Base-by-base conservation (phyloP, 2,329 filamentous ascomycete genomes). In the Aspergillus sp. region DNA sequence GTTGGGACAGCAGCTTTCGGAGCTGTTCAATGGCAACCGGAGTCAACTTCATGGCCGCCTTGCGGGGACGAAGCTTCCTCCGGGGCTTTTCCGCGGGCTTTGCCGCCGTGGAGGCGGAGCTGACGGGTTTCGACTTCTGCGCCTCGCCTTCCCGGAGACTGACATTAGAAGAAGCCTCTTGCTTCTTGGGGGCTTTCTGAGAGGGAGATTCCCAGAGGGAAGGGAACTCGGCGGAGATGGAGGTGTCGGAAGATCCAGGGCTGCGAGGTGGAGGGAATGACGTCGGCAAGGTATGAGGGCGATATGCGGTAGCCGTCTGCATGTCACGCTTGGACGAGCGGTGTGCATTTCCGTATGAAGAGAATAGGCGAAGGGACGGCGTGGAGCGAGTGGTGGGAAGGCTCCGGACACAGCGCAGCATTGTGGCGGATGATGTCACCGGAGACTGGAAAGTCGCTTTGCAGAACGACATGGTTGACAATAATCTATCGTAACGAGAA, bases 41-140 rank as follows among this genome's bases (percentile, higher is more conserved):
- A 0, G 92, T 92, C 20, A 99, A 80, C 60, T 84, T 90, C 78
- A 99, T 93, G 2, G 93, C 90, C 1, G 94, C 92, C 76, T 97
- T 97, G 52, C 92, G 85, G 11, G 93, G 82, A 35, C 87, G 82
- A 30, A 95, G 79, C 68, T 87, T 91, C 59, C 81, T 80, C 62
- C 82, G 82, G 16, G 84, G 81, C 62, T 84, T 80, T 16, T 78
- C 67, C 11, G 76, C 58, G 41, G 73, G 63, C 48, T 78, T 74
- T 3, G 73, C 52, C 32, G 74, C 53, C 30, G 68, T 45, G 44
- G 64, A 54, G 46, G 71, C 51, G 22, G 73, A 60, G 16, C 74
- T 60, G 16, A 65, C 68, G 10, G 82, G 74, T 64, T 83, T 84
- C 32, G 83, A 75, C 66, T 84, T 86, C 67, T 91, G 88, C 1